Conservation (phyloP, 192 early-diverging fungal species). For the Dimargaris xerosporica region DNA sequence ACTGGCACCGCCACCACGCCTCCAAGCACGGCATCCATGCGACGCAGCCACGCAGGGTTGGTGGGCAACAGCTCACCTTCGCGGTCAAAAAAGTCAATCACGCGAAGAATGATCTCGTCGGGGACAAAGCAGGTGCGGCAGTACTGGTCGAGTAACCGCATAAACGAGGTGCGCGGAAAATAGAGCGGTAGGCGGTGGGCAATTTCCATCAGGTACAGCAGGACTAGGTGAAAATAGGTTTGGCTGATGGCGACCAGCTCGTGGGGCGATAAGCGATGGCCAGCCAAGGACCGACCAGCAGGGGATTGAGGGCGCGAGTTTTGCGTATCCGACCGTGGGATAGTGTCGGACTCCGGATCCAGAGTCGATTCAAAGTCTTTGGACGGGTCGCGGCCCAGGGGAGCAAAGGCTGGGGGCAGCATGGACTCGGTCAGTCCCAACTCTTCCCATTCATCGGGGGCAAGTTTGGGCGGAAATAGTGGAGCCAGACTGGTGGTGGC, state of each 20-base stretch:
- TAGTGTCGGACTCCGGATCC: not conserved
- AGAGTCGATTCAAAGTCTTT: not conserved
- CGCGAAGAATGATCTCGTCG: slow-evolving; percentile 3
- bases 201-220: slow-evolving; percentile 9
- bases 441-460: not conserved
- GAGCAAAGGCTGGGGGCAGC: not conserved
- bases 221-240: not conserved
- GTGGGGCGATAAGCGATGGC: not conserved
- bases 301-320: not conserved
- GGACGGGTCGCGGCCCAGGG: not conserved
- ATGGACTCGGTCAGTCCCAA: not conserved
- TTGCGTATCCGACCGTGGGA: not conserved
- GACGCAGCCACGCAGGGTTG: not conserved
- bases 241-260: not conserved
- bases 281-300: not conserved
- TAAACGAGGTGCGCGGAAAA: not conserved
- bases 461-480: not conserved
- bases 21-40: not conserved
- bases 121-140: slow-evolving; percentile 9
- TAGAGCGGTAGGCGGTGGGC: slow-evolving; percentile 10
- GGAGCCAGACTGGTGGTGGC: not conserved
- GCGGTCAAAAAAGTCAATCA: not conserved
- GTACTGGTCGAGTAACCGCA: not conserved
- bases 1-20: not conserved
- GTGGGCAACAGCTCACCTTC: slow-evolving; percentile 3